Conservation (phyloP, 306 rosid species). For the Prunus padus region DNA sequence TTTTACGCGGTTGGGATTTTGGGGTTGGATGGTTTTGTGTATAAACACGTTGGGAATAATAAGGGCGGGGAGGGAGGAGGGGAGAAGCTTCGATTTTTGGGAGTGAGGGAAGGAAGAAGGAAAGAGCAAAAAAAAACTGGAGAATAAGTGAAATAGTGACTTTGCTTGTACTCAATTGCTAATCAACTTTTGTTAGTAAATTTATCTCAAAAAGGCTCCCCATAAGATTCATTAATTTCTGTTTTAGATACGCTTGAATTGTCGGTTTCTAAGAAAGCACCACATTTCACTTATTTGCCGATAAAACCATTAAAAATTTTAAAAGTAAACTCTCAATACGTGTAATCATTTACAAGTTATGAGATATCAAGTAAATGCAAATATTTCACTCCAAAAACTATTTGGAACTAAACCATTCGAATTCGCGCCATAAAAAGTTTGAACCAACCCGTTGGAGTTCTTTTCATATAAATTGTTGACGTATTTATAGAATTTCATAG, state of each 20-base stretch:
- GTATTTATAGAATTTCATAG: too few relatives aligned
- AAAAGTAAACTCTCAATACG: neutral
- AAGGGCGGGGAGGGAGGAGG: neutral
- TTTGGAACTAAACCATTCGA: too few relatives aligned
- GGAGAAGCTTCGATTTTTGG: conserved; percentile 25
- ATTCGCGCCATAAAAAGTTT: too few relatives aligned
- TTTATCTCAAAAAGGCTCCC: neutral
- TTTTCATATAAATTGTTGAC: too few relatives aligned
- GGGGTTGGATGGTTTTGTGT: conserved; percentile 1
- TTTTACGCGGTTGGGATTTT: conserved; percentile 39
- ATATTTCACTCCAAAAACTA: too few relatives aligned
- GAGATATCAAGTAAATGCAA: neutral
- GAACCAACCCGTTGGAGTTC: too few relatives aligned
- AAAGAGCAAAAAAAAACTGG: neutral
- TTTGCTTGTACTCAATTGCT: conserved; percentile 7
- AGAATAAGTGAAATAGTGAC: neutral
- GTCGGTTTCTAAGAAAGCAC: neutral
- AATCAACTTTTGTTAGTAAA: neutral
- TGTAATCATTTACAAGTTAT: neutral
- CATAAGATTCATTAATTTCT: neutral
- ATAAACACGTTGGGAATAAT: conserved; percentile 16
- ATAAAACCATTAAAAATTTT: neutral
- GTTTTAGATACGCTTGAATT: neutral
- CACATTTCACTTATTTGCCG: neutral
- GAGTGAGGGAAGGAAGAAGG: neutral